A percentile compares a stretch with the other conserved stretches of the same genome.
Evolutionary conservation across 2,329 filamentous ascomycete species (phyloP).

Genomic region (Fusarium foetens): DNA sequence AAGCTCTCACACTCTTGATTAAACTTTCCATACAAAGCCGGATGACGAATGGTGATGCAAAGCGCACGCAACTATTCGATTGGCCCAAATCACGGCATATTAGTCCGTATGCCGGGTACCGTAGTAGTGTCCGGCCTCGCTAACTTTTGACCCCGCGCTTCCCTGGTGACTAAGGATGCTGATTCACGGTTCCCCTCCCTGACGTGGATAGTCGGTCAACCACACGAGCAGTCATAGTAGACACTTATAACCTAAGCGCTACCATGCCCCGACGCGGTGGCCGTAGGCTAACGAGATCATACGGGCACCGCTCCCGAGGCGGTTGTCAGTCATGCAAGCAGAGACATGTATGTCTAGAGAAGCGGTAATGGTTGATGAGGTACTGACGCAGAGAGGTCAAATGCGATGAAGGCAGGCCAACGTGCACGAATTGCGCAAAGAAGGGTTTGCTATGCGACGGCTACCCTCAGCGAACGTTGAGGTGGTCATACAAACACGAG

Average conservation of each 20-base stretch:
- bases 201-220: too few relatives aligned
- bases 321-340: background rate
- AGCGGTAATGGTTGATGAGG: fast-evolving
- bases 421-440: background rate
- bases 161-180: background rate
- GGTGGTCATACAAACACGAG: background rate
- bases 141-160: background rate
- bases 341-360: background rate
- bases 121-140: background rate
- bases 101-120: background rate
- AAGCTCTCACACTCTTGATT: background rate
- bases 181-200: background rate
- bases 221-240: background rate
- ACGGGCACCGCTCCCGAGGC: background rate
- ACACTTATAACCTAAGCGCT: fast-evolving
- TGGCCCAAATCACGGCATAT: background rate
- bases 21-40: too few relatives aligned
- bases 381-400: background rate
- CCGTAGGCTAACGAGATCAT: background rate
- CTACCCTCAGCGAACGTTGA: background rate
- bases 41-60: background rate
- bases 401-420: background rate
- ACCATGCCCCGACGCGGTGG: background rate
- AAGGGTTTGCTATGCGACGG: background rate
- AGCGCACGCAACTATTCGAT: background rate